Evolutionary conservation across 306 rosid genomes (phyloP).

Genomic region (Cicer bijugum): DNA sequence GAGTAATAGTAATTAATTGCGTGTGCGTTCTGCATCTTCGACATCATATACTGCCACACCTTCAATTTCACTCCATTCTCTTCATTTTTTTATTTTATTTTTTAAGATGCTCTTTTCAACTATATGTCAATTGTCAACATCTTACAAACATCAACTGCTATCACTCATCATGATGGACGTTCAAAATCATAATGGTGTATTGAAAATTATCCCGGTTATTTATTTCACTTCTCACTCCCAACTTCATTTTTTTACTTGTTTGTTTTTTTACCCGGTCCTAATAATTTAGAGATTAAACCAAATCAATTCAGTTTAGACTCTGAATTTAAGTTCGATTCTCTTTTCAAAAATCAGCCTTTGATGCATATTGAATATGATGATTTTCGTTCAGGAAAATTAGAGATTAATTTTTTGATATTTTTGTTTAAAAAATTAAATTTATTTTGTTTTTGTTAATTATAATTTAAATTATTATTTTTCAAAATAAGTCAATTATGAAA

Average conservation of each 20-base stretch:
- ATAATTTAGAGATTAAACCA: no score
- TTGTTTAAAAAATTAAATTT: no score
- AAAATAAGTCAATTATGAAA: no score
- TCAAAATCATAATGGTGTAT: constrained; percentile 1
- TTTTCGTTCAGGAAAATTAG: not conserved
- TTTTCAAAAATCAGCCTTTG: no score
- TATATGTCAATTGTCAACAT: constrained; percentile 22
- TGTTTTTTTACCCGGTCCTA: not conserved
- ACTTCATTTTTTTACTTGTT: not conserved
- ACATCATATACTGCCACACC: not conserved
- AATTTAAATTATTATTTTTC: no score
- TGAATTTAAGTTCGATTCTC: no score
- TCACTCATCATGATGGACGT: constrained; percentile 38
- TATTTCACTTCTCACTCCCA: constrained; percentile 29
- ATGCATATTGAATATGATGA: no score
- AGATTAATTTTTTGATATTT: no score
- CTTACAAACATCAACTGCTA: constrained; percentile 9
- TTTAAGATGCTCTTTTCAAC: not conserved
- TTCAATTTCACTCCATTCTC: constrained; percentile 15
- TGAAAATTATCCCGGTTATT: not conserved
- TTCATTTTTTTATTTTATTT: not conserved
- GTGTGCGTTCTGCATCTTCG: constrained; percentile 7
- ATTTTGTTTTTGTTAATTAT: no score
- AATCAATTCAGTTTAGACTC: no score
- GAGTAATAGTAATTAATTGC: not conserved